phyloP scores from a whole-genome alignment of 2,329 filamentous ascomycete species.

The Alternaria sp. region DNA sequence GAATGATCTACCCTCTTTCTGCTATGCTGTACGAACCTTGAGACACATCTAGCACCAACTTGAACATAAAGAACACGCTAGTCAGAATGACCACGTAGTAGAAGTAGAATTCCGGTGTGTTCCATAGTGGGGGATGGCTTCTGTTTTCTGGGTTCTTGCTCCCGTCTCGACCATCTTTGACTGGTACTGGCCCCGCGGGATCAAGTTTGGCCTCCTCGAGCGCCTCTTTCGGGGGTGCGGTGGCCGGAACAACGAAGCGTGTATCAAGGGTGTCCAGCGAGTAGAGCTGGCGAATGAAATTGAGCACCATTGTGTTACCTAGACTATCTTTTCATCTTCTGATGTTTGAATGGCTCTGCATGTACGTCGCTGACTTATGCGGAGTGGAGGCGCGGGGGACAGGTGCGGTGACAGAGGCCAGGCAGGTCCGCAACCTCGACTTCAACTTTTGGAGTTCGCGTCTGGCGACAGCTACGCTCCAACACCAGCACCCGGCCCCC shows the following conservation, averaged over 20 bases:
- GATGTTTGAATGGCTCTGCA: background rate
- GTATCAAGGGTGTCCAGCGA: conserved; percentile 75
- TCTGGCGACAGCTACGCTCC: conserved; percentile 39
- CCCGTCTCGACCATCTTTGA: conserved; percentile 35
- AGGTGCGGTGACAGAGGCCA: conserved; percentile 25
- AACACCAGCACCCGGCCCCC: conserved; percentile 35
- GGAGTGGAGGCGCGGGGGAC: conserved; percentile 25
- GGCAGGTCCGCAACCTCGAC: conserved; percentile 32
- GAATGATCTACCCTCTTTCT: background rate
- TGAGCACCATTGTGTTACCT: conserved; percentile 49
- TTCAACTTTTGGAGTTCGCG: conserved; percentile 39
- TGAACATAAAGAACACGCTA: conserved; percentile 87
- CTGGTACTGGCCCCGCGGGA: conserved; percentile 41
- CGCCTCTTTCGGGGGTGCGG: conserved; percentile 64
- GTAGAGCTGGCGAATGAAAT: conserved; percentile 64
- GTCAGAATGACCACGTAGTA: conserved; percentile 76
- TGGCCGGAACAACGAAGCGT: conserved; percentile 75
- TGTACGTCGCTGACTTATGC: conserved; percentile 12
- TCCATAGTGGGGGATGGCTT: conserved; percentile 78
- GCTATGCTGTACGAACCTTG: conserved; percentile 63
- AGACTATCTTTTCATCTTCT: conserved; percentile 35
- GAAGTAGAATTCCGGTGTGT: conserved; percentile 82
- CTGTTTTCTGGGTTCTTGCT: conserved; percentile 47
- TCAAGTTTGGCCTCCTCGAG: conserved; percentile 47
- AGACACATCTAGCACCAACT: conserved; percentile 86